Percentiles rank a stretch among this genome's conserved stretches.
Conservation (phyloP, 306 rosid species). For the Lathyrus oleraceus region DNA sequence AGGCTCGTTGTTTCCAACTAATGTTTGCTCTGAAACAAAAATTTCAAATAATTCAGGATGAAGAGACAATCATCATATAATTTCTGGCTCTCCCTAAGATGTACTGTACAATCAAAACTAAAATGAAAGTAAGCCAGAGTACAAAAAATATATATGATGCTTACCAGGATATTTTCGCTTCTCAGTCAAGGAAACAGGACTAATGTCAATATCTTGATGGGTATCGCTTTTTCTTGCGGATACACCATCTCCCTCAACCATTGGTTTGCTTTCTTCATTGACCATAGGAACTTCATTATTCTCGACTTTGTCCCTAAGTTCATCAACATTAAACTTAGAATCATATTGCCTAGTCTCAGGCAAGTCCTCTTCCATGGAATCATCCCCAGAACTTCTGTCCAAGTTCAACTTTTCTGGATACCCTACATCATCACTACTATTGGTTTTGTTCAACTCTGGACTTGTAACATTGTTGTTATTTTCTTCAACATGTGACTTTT, state of each 20-base stretch:
- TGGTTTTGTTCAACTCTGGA: constrained; percentile 48
- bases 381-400: constrained; percentile 99
- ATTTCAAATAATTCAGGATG: neutral
- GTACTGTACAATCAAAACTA: neutral
- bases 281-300: constrained; percentile 50
- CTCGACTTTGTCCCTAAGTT: constrained; percentile 51
- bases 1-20: constrained; percentile 69
- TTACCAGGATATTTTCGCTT: constrained; percentile 88
- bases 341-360: constrained; percentile 79
- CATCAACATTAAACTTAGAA: constrained; percentile 63
- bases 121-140: neutral
- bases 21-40: constrained; percentile 55
- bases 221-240: constrained; percentile 51
- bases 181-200: constrained; percentile 51
- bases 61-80: neutral
- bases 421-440: constrained; percentile 62
- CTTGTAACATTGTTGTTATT: constrained; percentile 52
- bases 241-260: constrained; percentile 53
- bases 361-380: constrained; percentile 96
- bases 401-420: constrained; percentile 86
- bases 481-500: constrained; percentile 46
- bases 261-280: constrained; percentile 53
- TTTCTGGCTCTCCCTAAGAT: neutral
- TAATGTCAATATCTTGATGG: constrained; percentile 52
- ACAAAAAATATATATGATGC: constrained; percentile 17